Evolutionary conservation across 1,139 yeast species (phyloP).

Genomic region (Sporopachydermia cereana): DNA sequence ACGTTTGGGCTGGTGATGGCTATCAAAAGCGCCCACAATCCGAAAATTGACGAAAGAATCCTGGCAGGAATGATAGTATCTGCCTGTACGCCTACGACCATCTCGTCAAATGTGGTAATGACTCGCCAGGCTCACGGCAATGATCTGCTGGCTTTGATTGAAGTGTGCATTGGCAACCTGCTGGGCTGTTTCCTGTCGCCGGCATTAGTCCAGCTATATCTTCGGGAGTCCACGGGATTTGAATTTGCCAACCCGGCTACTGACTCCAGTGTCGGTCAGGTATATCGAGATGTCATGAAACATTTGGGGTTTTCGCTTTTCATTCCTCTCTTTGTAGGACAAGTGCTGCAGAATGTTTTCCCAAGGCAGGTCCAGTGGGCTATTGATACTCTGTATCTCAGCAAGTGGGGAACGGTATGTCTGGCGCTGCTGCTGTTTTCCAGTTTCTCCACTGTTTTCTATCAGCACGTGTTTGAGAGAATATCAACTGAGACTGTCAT

Average conservation of each 20-base stretch:
- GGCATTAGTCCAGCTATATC: constrained; percentile 63
- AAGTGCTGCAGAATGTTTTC: constrained; percentile 56
- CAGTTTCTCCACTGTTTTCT: constrained; percentile 81
- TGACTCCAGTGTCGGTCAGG: constrained; percentile 36
- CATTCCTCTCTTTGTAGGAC: constrained; percentile 83
- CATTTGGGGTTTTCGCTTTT: constrained; percentile 77
- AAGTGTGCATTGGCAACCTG: constrained; percentile 74
- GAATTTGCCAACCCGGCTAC: constrained; percentile 72
- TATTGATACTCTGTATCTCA: constrained; percentile 44
- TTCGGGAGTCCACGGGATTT: constrained; percentile 42
- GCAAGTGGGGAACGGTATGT: constrained; percentile 70
- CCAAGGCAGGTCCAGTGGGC: constrained; percentile 56
- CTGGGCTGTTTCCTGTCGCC: constrained; percentile 84
- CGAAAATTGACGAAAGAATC: constrained; percentile 56
- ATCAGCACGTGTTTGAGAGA: constrained; percentile 63
- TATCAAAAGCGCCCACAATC: constrained; percentile 45
- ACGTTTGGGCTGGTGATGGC: constrained; percentile 68
- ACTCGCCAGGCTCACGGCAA: constrained; percentile 78
- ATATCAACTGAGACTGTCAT: constrained; percentile 62
- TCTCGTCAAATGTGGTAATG: constrained; percentile 85
- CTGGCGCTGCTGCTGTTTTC: constrained; percentile 70
- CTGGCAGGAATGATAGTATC: constrained; percentile 72
- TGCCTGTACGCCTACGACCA: constrained; percentile 84
- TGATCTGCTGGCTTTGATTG: constrained; percentile 66
- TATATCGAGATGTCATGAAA: constrained; percentile 70